These are phyloP conservation scores for Daldinia sp. DNA, from an alignment of 2,329 filamentous ascomycete species.

Conservation along the genomic window DNA sequence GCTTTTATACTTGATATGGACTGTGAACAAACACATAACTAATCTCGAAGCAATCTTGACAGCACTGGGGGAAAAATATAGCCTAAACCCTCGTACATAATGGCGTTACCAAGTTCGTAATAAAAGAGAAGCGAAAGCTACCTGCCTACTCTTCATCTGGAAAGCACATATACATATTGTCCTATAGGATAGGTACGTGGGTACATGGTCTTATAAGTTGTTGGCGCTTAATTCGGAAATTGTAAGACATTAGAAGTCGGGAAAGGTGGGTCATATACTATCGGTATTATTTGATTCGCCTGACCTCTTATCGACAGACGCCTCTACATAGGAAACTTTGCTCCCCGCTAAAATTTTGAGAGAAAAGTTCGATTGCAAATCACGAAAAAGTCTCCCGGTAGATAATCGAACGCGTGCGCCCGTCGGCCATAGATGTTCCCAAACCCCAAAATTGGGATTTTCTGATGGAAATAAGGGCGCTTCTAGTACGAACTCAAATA, in stretches of 20 bases:
- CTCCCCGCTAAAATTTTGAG: slow-evolving; percentile 43
- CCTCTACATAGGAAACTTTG: slow-evolving; percentile 36
- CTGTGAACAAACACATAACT: neutral
- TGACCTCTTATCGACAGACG: slow-evolving; percentile 36
- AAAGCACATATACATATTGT: neutral
- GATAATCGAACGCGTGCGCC: slow-evolving; percentile 1
- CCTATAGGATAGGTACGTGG: slow-evolving; percentile 5
- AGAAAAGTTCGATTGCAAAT: slow-evolving; percentile 34
- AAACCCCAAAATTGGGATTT: slow-evolving; percentile 9
- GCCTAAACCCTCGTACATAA: neutral
- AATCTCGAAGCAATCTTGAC: neutral
- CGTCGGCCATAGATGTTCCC: neutral
- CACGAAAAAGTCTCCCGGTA: slow-evolving; percentile 12
- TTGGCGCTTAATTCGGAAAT: slow-evolving; percentile 10
- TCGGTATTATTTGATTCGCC: slow-evolving; percentile 34
- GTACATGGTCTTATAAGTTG: slow-evolving; percentile 1
- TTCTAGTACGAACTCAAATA: slow-evolving; percentile 48
- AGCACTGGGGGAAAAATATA: neutral
- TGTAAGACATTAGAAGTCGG: slow-evolving; percentile 7
- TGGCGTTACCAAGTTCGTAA: neutral
- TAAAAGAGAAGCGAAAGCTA: neutral
- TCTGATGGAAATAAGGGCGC: slow-evolving; percentile 33
- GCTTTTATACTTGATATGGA: neutral
- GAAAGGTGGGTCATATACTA: slow-evolving; percentile 20
- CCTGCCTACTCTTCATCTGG: neutral